Percentiles rank a stretch among this genome's conserved stretches.
These are phyloP conservation scores for Akanthomyces lecanii DNA, from an alignment of 2,329 filamentous ascomycete genomes.

Conservation along the genomic window DNA sequence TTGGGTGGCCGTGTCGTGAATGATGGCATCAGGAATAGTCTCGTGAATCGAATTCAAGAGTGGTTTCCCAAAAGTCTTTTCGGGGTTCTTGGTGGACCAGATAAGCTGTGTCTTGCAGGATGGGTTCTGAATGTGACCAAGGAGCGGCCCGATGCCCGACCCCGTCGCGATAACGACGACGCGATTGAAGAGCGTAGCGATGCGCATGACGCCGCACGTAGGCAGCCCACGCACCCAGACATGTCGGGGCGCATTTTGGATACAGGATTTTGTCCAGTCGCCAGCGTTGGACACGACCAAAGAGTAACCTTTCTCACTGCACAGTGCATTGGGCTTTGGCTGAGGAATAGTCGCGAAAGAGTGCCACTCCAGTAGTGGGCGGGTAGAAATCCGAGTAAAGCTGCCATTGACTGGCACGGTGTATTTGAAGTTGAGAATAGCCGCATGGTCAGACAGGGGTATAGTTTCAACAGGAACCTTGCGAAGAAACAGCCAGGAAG, in stretches of 20 bases:
- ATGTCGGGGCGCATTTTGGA: slow-evolving; percentile 55
- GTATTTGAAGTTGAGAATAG: slow-evolving; percentile 66
- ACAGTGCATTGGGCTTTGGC: slow-evolving; percentile 44
- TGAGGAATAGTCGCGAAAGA: slow-evolving; percentile 71
- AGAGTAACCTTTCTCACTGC: slow-evolving; percentile 51
- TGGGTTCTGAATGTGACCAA: slow-evolving; percentile 53
- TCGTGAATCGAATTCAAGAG: slow-evolving; percentile 52
- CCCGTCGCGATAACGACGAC: slow-evolving; percentile 67
- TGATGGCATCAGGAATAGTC: slow-evolving; percentile 58
- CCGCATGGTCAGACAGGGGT: slow-evolving; percentile 65
- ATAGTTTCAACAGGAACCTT: slow-evolving; percentile 63
- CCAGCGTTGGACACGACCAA: slow-evolving; percentile 68
- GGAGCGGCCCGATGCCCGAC: slow-evolving; percentile 66
- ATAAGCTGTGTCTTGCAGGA: slow-evolving; percentile 56
- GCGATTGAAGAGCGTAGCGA: slow-evolving; percentile 61
- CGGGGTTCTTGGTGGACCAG: slow-evolving; percentile 63
- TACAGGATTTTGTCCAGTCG: slow-evolving; percentile 66
- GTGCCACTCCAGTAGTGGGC: slow-evolving; percentile 68
- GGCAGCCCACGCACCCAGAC: slow-evolving; percentile 68
- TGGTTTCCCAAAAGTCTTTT: slow-evolving; percentile 56
- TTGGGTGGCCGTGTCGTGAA: slow-evolving; percentile 60
- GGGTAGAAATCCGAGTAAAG: slow-evolving; percentile 53
- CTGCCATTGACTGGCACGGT: slow-evolving; percentile 48
- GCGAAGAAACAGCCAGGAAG: slow-evolving; percentile 70
- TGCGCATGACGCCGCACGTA: slow-evolving; percentile 62